A percentile compares a stretch with the other conserved stretches of the same genome.
Conservation (phyloP, 352 stramenopile species). For the Pseudoperonospora humuli region DNA sequence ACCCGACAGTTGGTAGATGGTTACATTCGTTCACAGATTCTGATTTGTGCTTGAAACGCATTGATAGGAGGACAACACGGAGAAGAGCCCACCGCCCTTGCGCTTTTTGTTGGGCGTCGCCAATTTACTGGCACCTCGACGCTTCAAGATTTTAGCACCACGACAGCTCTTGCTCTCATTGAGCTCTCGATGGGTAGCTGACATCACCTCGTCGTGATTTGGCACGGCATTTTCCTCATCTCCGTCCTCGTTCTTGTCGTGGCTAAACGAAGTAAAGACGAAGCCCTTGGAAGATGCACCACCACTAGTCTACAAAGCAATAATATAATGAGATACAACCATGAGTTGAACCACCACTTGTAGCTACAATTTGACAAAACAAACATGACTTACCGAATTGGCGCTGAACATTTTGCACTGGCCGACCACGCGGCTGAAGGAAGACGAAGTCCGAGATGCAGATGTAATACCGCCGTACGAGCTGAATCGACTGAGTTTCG, state of each 20-base stretch:
- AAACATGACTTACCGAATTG: conserved; percentile 45
- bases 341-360: not conserved
- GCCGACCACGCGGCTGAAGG: conserved; percentile 56
- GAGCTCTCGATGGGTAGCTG: conserved; percentile 16
- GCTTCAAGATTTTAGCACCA: conserved; percentile 19
- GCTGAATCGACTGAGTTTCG: conserved; percentile 45
- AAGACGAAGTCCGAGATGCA: conserved; percentile 38
- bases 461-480: conserved; percentile 44
- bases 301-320: conserved; percentile 10
- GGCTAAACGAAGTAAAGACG: conserved; percentile 67
- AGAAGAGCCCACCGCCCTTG: conserved; percentile 54
- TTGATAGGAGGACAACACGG: conserved; percentile 62
- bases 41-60: conserved; percentile 42
- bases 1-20: not conserved
- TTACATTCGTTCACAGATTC: conserved; percentile 16
- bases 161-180: conserved; percentile 54
- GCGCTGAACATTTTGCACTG: conserved; percentile 68
- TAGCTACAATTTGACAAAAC: not conserved
- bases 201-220: conserved; percentile 16
- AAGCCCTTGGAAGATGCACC: conserved; percentile 51
- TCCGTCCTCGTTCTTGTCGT: conserved; percentile 29
- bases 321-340: not conserved
- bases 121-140: conserved; percentile 2
- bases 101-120: conserved; percentile 23
- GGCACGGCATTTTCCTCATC: conserved; percentile 30